phyloP scores from a whole-genome alignment of 768 basidiomycete genomes.

The Tephrocybe sp. region DNA sequence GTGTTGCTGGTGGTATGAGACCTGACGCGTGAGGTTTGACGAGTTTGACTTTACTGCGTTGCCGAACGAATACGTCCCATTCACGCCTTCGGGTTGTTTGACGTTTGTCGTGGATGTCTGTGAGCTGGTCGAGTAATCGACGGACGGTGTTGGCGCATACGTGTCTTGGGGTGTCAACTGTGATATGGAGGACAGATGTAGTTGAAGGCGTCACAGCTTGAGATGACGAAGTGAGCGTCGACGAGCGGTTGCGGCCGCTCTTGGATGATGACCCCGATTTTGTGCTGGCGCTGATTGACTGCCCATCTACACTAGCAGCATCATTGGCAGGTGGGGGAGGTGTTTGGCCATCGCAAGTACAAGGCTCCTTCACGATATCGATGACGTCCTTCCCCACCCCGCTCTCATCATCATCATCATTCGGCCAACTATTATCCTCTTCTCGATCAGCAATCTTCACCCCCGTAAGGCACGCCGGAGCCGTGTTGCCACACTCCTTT shows the following conservation, averaged over 20 bases:
- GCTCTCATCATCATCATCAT: conserved; percentile 47
- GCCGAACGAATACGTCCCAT: conserved; percentile 87
- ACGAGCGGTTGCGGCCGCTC: conserved; percentile 46
- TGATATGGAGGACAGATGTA: conserved; percentile 59
- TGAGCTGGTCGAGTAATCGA: conserved; percentile 70
- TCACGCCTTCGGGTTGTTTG: conserved; percentile 68
- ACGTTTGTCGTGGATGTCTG: conserved; percentile 76
- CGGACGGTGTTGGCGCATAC: conserved; percentile 75
- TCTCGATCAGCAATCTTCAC: conserved; percentile 83
- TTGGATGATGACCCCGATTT: conserved; percentile 53
- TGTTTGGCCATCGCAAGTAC: conserved; percentile 39
- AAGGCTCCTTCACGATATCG: conserved; percentile 47
- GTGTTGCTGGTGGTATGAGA: conserved; percentile 21
- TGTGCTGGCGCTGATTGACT: conserved; percentile 30
- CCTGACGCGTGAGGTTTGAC: conserved; percentile 25
- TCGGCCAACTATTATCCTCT: conserved; percentile 77
- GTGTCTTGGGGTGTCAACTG: conserved; percentile 64
- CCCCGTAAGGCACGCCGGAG: conserved; percentile 83
- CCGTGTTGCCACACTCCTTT: conserved; percentile 67
- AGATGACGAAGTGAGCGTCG: conserved; percentile 29
- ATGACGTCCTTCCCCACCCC: conserved; percentile 30
- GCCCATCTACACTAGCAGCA: conserved; percentile 14
- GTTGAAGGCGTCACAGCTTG: conserved; percentile 32
- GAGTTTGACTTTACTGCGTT: conserved; percentile 49
- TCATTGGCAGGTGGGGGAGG: conserved; percentile 1